These are phyloP conservation scores for Aciculoconidium aculeatum DNA, from an alignment of 805 yeast species.

Conservation along the genomic window DNA sequence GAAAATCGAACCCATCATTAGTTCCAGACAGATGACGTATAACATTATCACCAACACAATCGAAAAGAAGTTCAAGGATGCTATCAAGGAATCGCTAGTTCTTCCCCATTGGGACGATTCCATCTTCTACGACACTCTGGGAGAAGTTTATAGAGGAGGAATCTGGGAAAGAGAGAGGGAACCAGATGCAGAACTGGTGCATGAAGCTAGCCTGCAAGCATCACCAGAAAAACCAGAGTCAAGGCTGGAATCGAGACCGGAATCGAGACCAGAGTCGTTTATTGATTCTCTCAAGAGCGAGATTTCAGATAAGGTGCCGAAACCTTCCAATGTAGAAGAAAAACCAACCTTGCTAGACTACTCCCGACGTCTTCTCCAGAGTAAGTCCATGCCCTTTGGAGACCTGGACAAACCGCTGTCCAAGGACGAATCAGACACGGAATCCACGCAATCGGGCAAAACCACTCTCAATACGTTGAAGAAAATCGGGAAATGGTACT, in stretches of 20 bases:
- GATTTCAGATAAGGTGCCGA: no score
- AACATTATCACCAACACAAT: constrained; percentile 75
- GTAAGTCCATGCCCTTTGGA: no score
- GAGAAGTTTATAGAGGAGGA: constrained; percentile 84
- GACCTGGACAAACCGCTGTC: no score
- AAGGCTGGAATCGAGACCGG: constrained; percentile 1
- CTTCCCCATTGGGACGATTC: constrained; percentile 87
- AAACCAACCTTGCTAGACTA: no score
- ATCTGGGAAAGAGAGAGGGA: constrained; percentile 63
- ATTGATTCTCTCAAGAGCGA: no score
- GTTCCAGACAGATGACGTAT: constrained; percentile 75
- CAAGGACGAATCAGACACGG: no score
- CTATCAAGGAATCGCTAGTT: constrained; percentile 73
- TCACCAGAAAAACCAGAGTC: not conserved
- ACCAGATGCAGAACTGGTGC: not conserved
- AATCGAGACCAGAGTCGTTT: no score
- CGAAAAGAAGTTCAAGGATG: constrained; percentile 71
- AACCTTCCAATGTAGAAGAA: no score
- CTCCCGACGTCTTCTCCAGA: no score
- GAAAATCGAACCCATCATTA: constrained; percentile 84
- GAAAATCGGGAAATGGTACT: constrained; percentile 68
- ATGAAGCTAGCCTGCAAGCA: no score
- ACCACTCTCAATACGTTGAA: constrained; percentile 36
- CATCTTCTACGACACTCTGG: constrained; percentile 57
- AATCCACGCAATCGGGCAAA: no score